Conservation (phyloP, 768 basidiomycete genomes). For the Phallus indusiatus region DNA sequence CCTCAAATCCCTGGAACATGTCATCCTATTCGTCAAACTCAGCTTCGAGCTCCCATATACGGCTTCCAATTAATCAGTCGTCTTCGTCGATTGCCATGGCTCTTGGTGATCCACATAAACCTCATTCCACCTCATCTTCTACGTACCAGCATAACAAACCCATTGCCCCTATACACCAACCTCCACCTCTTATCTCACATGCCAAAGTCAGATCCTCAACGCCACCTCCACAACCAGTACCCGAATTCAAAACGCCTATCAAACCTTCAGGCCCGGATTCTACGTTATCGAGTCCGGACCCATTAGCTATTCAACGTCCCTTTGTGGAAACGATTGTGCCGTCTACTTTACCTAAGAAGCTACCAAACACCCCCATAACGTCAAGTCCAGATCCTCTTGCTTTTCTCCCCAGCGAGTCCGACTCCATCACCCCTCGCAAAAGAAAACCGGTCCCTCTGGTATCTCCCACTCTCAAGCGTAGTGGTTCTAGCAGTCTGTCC, state of each 20-base stretch:
- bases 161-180: background rate
- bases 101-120: conserved; percentile 36
- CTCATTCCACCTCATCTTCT: conserved; percentile 1
- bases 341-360: background rate
- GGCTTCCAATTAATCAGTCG: conserved; percentile 50
- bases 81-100: conserved; percentile 69
- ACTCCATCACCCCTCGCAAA: conserved; percentile 52
- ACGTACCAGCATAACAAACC: background rate
- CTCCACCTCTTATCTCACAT: conserved; percentile 7
- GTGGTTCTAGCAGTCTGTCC: conserved; percentile 22
- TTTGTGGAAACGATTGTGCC: background rate
- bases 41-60: conserved; percentile 58
- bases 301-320: background rate
- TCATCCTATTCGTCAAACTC: conserved; percentile 41
- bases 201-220: conserved; percentile 3
- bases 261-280: conserved; percentile 13
- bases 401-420: conserved; percentile 24
- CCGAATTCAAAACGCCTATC: conserved; percentile 14
- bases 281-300: conserved; percentile 14
- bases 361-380: conserved; percentile 17
- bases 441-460: conserved; percentile 54
- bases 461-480: conserved; percentile 58
- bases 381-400: conserved; percentile 51
- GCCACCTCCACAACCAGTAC: background rate
- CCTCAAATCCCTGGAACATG: conserved; percentile 33